Evolutionary conservation across 2,329 filamentous ascomycete genomes (phyloP), one percentile per base, ranked within the genome.

Genomic region (Cercospora zeina): DNA sequence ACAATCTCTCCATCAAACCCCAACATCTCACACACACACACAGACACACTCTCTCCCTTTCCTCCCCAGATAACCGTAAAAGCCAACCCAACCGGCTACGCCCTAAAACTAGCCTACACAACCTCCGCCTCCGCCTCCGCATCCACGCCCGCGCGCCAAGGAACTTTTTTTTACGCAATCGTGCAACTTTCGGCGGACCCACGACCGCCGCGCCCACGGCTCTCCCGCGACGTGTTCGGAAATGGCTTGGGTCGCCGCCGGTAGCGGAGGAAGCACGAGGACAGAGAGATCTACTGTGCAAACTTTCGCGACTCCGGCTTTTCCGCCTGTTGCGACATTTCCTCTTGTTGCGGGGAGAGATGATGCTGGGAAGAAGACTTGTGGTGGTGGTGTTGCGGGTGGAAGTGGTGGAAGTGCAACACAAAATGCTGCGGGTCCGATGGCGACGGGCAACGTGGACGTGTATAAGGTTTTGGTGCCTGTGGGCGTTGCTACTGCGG

Each of bases 401-500:
- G n/a, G n/a, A n/a, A n/a, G n/a, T n/a, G n/a, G 39, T 34, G 42
- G 9, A 7, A 30, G 16, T 39, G 19, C 54, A 31, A 21, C 34
- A 5, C 24, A 33, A 14, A 56, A 14, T 9, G 9, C n/a, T 51
- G 24, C 47, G 27, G 51, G 27, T 19, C 34, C 31, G 31, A 36
- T 33, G 33, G 51, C 13, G 30, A 30, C 19, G 51, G 51, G 33
- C 16, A 24, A 47, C 27, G 21, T 19, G 30, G 55, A 50, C 27
- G 39, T 58, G 30, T 36, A 50, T 11, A 58, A 50, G 16, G n/a
- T 58, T 16, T 36, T 58, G 55, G 27, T 50, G 19, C 55, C 55
- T 31, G 55, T 58, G 13, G 55, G 55, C 8, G 42, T 50, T n/a
- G 55, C 39, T 27, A 24, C 33, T 31, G 33, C 36, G n/a, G 39